Evolutionary conservation across 345 rosid species (phyloP).

Genomic region (Zanthoxylum bungeanum): DNA sequence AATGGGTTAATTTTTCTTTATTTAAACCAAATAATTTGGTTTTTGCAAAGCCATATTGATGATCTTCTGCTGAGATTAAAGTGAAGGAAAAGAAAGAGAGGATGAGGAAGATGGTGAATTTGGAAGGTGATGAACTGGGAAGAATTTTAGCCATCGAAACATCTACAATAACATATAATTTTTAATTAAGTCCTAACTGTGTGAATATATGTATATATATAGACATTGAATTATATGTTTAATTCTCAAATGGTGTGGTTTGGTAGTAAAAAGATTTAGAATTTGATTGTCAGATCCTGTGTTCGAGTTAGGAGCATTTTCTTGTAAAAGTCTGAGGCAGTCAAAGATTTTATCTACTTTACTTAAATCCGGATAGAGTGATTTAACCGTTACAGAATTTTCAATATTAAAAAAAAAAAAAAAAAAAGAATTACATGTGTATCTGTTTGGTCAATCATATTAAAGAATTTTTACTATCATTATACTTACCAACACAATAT

Average conservation of each 20-base stretch:
- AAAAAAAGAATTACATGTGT: too few species aligned
- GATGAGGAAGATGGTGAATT: not conserved
- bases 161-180: not conserved
- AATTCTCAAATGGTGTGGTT: too few species aligned
- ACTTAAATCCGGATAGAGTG: too few species aligned
- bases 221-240: not conserved
- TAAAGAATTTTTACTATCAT: not conserved
- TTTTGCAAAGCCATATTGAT: slow-evolving; percentile 29
- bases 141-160: slow-evolving; percentile 16
- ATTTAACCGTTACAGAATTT: too few species aligned
- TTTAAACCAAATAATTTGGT: slow-evolving; percentile 20
- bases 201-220: not conserved
- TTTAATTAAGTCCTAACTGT: not conserved
- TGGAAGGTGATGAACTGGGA: not conserved
- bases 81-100: slow-evolving; percentile 13
- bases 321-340: too few species aligned
- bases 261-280: too few species aligned
- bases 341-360: too few species aligned
- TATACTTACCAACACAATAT: not conserved
- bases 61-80: slow-evolving; percentile 12
- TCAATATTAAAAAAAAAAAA: too few species aligned
- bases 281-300: too few species aligned
- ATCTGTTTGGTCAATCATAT: not conserved
- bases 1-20: slow-evolving; percentile 58
- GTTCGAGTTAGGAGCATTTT: too few species aligned